A percentile compares a stretch with the other conserved stretches of the same genome.
Conservation (phyloP, 495 filamentous ascomycete species). For the Daldinia concentrica region DNA sequence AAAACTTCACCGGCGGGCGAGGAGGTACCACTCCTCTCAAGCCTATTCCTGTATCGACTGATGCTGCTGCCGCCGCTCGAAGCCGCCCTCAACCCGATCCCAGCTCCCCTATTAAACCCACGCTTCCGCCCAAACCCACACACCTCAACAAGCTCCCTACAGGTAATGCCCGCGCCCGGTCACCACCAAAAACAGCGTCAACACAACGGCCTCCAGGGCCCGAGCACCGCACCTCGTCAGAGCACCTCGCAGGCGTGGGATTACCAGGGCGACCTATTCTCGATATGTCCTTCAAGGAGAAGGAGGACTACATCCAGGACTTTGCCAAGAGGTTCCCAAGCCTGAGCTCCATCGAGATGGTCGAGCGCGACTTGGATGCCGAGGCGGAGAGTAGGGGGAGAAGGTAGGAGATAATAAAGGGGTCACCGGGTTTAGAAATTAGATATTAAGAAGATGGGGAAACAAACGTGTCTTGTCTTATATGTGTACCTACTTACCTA, state of each 20-base stretch:
- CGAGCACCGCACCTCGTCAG: constrained; percentile 35
- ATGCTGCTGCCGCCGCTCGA: constrained; percentile 31
- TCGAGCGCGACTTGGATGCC: constrained; percentile 63
- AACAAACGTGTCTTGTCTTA: not conserved
- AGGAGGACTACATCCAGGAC: constrained; percentile 65
- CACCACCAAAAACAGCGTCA: constrained; percentile 48
- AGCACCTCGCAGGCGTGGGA: constrained; percentile 53
- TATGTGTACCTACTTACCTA: constrained; percentile 6
- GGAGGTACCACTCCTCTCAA: constrained; percentile 37
- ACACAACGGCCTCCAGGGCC: constrained; percentile 16
- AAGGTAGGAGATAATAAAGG: not conserved
- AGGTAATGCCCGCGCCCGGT: constrained; percentile 44
- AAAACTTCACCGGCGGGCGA: constrained; percentile 29
- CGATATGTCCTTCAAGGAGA: constrained; percentile 59
- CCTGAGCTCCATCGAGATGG: constrained; percentile 83
- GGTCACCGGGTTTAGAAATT: not conserved
- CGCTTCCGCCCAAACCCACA: constrained; percentile 56
- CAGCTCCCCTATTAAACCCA: constrained; percentile 37
- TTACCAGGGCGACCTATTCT: constrained; percentile 54
- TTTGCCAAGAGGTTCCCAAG: constrained; percentile 87
- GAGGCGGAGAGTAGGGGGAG: constrained; percentile 34
- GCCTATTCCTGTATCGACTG: constrained; percentile 28
- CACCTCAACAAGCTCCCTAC: constrained; percentile 62
- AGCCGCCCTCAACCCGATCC: constrained; percentile 33
- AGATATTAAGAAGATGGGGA: not conserved